Evolutionary conservation across 495 filamentous ascomycete species (phyloP).

Genomic region (Bacidia gigantensis): DNA sequence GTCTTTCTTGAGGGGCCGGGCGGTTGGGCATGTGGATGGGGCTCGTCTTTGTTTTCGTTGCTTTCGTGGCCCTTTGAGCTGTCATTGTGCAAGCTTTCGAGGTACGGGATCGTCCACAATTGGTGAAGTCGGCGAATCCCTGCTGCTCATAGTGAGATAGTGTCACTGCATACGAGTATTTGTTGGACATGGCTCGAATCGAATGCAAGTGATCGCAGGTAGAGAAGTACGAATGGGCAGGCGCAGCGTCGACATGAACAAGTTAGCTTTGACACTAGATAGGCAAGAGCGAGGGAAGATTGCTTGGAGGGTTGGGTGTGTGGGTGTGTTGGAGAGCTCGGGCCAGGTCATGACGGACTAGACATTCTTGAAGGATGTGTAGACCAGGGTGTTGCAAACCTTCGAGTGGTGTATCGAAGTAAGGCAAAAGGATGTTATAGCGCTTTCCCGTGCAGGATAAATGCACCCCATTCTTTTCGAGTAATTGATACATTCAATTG

Average conservation of each 20-base stretch:
- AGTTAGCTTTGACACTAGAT: background rate
- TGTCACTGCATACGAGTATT: conserved; percentile 17
- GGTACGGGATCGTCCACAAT: background rate
- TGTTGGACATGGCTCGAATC: conserved; percentile 21
- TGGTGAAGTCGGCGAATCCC: conserved; percentile 12
- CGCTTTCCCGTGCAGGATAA: no score
- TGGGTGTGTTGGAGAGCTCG: background rate
- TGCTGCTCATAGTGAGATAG: conserved; percentile 14
- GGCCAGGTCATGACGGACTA: background rate
- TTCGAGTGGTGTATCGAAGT: no score
- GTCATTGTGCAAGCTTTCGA: background rate
- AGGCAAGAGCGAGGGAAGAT: background rate
- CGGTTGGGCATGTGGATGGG: background rate
- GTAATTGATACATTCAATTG: no score
- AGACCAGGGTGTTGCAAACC: background rate
- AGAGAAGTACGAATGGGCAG: no score
- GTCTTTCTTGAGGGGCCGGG: background rate
- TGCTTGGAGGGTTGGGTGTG: background rate
- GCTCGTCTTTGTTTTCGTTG: background rate
- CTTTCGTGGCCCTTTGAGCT: background rate
- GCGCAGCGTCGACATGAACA: no score
- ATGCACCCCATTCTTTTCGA: no score
- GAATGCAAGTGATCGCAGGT: no score
- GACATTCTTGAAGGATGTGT: no score
- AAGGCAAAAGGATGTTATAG: no score